A percentile compares a stretch with the other conserved stretches of the same genome.
These are phyloP conservation scores for Curvularia verruculosa DNA, from an alignment of 2,329 filamentous ascomycete species.

Conservation along the genomic window DNA sequence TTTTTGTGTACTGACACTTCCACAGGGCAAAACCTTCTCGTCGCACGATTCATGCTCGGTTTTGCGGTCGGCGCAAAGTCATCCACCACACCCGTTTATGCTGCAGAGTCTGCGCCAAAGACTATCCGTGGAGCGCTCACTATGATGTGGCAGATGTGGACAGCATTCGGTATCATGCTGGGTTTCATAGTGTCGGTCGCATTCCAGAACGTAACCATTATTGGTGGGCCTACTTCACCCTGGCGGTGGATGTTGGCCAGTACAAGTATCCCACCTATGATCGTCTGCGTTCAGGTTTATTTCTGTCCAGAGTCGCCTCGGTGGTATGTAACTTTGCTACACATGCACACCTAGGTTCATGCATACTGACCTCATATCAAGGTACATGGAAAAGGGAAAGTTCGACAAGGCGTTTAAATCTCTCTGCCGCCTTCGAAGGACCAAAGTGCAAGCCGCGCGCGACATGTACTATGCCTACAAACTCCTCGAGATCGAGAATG, in stretches of 20 bases:
- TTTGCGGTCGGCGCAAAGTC: constrained; percentile 44
- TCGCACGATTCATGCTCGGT: constrained; percentile 41
- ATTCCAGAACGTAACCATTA: constrained; percentile 35
- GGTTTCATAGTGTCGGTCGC: constrained; percentile 42
- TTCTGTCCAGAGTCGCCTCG: constrained; percentile 40
- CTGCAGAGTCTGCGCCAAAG: constrained; percentile 56
- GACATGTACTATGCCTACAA: constrained; percentile 60
- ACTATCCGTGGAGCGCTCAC: constrained; percentile 58
- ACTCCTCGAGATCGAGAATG: constrained; percentile 46
- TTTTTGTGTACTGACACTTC: neutral
- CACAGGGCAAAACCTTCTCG: constrained; percentile 36
- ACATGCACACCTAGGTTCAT: neutral
- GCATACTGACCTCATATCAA: constrained; percentile 2
- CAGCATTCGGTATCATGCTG: constrained; percentile 43
- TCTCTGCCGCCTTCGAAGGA: constrained; percentile 60
- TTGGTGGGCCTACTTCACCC: constrained; percentile 30
- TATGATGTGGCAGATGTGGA: constrained; percentile 60
- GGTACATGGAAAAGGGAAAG: constrained; percentile 46
- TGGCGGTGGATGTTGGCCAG: constrained; percentile 46
- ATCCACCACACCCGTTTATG: constrained; percentile 55
- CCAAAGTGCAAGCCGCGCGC: constrained; percentile 60
- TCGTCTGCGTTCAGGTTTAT: constrained; percentile 42
- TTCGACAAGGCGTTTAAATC: constrained; percentile 41
- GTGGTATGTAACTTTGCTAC: constrained; percentile 27
- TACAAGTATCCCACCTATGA: constrained; percentile 38